Evolutionary conservation across 805 yeast species (phyloP).

Genomic region (Candida sonorensis): DNA sequence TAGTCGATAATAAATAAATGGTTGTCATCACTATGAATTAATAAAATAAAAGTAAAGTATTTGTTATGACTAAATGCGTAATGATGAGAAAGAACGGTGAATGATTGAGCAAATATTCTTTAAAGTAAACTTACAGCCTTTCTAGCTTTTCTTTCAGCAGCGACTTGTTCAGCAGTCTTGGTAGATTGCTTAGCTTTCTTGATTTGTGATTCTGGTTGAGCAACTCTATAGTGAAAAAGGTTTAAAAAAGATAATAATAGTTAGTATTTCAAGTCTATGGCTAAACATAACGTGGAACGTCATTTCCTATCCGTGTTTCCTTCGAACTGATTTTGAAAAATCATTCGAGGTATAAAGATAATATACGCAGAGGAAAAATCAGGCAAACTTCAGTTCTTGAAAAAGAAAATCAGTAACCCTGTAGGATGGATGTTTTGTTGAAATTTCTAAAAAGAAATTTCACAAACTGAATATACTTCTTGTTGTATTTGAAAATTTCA

Average conservation of each 20-base stretch:
- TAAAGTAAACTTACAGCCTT: slow-evolving; percentile 59
- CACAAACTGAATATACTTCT: no score
- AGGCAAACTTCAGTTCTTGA: slow-evolving; percentile 12
- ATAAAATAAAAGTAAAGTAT: not conserved
- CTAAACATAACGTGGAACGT: no score
- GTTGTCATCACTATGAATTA: slow-evolving; percentile 39
- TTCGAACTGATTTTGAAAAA: slow-evolving; percentile 22
- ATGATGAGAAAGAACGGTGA: no score
- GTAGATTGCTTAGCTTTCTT: slow-evolving; percentile 77
- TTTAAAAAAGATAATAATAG: not conserved
- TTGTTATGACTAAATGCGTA: slow-evolving; percentile 1
- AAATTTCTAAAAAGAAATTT: not conserved
- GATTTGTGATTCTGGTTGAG: slow-evolving; percentile 76
- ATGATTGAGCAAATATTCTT: slow-evolving; percentile 42
- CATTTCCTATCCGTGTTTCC: no score
- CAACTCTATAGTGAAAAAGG: slow-evolving; percentile 31
- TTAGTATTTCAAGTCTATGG: slow-evolving; percentile 5
- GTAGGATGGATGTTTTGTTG: slow-evolving; percentile 2
- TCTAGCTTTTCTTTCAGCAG: slow-evolving; percentile 74
- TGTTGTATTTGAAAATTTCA: not conserved
- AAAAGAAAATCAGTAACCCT: not conserved
- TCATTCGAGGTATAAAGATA: slow-evolving; percentile 25
- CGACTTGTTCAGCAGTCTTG: slow-evolving; percentile 69
- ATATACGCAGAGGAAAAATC: slow-evolving; percentile 27
- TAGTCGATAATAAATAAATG: slow-evolving; percentile 45